Conservation (phyloP, 2,329 filamentous ascomycete genomes). For the Camillea tinctor region DNA sequence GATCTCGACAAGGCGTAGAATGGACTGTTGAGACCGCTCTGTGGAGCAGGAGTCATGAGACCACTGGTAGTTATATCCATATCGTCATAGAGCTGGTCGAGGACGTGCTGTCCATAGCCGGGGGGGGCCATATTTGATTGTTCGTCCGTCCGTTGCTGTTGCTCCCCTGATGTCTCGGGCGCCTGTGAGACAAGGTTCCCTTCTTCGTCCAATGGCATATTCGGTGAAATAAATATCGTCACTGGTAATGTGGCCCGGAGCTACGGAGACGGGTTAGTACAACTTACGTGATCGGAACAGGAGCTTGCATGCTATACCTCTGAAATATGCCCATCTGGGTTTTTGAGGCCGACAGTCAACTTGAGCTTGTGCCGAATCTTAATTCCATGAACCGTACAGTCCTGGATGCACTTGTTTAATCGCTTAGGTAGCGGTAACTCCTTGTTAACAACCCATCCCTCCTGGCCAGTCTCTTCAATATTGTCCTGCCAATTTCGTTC, state of each 20-base stretch:
- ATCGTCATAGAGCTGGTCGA: conserved; percentile 89
- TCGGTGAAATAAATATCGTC: conserved; percentile 93
- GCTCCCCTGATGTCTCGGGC: conserved; percentile 42
- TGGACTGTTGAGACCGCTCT: conserved; percentile 78
- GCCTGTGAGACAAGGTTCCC: conserved; percentile 71
- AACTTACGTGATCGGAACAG: conserved; percentile 9
- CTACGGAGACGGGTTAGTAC: conserved; percentile 38
- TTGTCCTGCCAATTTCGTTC: conserved; percentile 68
- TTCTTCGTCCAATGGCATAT: conserved; percentile 82
- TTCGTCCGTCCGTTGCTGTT: conserved; percentile 32
- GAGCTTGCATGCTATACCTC: conserved; percentile 57
- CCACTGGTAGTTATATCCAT: conserved; percentile 69
- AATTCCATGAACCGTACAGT: conserved; percentile 84
- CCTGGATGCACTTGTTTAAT: conserved; percentile 81
- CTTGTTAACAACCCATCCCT: conserved; percentile 63
- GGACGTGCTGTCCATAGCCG: conserved; percentile 82
- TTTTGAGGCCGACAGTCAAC: conserved; percentile 85
- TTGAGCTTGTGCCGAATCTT: conserved; percentile 92
- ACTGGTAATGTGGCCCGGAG: conserved; percentile 87
- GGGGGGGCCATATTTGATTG: conserved; percentile 71
- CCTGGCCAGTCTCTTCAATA: conserved; percentile 65
- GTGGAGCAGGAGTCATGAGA: conserved; percentile 66
- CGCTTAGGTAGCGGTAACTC: conserved; percentile 73
- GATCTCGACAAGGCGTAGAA: conserved; percentile 69
- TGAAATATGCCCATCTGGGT: conserved; percentile 91